phyloP scores from a whole-genome alignment of 106 monocot species.

The Iris macrosiphon region DNA sequence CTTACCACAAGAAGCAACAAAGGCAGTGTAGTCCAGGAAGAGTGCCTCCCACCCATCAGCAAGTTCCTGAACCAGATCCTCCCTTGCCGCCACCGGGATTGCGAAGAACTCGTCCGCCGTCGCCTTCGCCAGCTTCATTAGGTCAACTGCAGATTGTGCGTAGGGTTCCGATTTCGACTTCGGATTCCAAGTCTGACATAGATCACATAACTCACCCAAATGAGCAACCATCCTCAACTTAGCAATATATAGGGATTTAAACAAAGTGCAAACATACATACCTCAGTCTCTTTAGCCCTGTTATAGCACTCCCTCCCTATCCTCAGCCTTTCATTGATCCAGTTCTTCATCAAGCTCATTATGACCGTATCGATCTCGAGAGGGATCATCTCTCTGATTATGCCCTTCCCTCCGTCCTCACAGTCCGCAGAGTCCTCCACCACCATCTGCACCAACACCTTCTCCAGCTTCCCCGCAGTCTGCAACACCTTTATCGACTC shows the following conservation, averaged over 20 bases:
- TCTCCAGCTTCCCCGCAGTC: constrained; percentile 31
- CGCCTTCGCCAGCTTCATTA: constrained; percentile 26
- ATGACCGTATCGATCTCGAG: constrained; percentile 28
- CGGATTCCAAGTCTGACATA: constrained; percentile 29
- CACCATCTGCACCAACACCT: constrained; percentile 33
- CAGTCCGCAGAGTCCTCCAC: constrained; percentile 25
- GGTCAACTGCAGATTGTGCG: constrained; percentile 28
- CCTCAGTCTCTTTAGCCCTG: constrained; percentile 38
- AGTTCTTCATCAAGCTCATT: constrained; percentile 23
- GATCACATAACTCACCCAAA: not conserved
- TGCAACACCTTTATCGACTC: constrained; percentile 23
- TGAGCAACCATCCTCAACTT: not conserved
- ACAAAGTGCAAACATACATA: too few relatives aligned
- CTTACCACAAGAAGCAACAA: constrained; percentile 28
- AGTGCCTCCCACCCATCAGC: constrained; percentile 27
- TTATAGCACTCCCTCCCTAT: constrained; percentile 24
- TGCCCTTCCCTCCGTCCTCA: constrained; percentile 26
- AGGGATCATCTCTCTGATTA: constrained; percentile 30
- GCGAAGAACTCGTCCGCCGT: constrained; percentile 35
- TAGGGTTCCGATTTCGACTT: constrained; percentile 32
- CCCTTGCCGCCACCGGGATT: constrained; percentile 11
- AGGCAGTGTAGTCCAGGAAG: constrained; percentile 29
- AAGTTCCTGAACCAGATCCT: constrained; percentile 22
- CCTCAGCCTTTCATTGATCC: constrained; percentile 27
- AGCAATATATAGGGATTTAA: too few relatives aligned